These are phyloP conservation scores for Apophysomyces variabilis DNA, from an alignment of 371 early-diverging fungal genomes.

Conservation along the genomic window DNA sequence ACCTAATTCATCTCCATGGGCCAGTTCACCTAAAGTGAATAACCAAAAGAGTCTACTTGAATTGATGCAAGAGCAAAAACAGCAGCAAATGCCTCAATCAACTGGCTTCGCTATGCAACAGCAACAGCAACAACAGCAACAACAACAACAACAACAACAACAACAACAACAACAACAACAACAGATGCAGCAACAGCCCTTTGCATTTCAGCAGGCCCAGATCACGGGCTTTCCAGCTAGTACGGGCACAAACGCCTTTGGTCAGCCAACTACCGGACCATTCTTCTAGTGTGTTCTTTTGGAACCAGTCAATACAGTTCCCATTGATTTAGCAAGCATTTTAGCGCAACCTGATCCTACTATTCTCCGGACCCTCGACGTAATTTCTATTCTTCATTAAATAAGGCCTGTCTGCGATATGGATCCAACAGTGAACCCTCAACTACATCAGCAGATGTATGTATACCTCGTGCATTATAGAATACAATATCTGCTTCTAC, in stretches of 20 bases:
- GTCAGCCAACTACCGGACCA: slow-evolving; percentile 2
- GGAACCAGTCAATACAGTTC: neutral
- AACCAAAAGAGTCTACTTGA: slow-evolving; percentile 36
- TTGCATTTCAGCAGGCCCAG: neutral
- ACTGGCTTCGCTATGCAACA: slow-evolving; percentile 14
- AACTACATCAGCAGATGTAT: too few relatives aligned
- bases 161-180: slow-evolving; percentile 27
- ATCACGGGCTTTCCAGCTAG: neutral
- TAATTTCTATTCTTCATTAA: too few relatives aligned
- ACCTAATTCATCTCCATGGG: slow-evolving; percentile 15
- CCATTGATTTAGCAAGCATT: too few relatives aligned
- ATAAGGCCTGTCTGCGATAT: too few relatives aligned
- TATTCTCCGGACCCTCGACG: too few relatives aligned
- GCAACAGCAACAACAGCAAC: slow-evolving; percentile 22
- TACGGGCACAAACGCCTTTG: neutral
- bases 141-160: slow-evolving; percentile 31
- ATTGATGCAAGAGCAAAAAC: slow-evolving; percentile 44
- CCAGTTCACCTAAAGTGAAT: slow-evolving; percentile 17
- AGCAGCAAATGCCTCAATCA: slow-evolving; percentile 26
- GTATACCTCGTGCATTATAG: too few relatives aligned
- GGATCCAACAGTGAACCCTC: too few relatives aligned
- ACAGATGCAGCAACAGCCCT: neutral
- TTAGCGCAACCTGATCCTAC: too few relatives aligned
- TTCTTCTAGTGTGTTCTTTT: neutral
- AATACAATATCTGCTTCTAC: too few relatives aligned